A percentile compares a stretch with the other conserved stretches of the same genome.
phyloP scores from a whole-genome alignment of 176 grass and related monocot genomes.

The Juncus inflexus region DNA sequence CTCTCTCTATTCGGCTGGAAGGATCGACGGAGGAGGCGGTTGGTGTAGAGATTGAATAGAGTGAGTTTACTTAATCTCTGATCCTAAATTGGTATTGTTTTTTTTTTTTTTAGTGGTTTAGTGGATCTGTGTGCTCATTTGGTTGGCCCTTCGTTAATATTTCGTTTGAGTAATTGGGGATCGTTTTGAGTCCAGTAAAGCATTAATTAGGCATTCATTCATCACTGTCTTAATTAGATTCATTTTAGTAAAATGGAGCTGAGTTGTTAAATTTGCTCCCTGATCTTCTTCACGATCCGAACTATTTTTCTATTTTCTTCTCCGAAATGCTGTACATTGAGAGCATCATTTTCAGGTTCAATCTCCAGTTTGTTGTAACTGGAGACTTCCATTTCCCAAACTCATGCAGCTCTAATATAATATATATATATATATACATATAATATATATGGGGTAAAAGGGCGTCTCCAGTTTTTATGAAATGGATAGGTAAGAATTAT shows the following conservation, averaged over 20 bases:
- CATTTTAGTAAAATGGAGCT: background rate
- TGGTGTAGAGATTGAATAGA: background rate
- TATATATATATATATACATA: too few species aligned
- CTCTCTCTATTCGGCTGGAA: background rate
- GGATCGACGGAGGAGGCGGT: background rate
- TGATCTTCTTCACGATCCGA: too few species aligned
- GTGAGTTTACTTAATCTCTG: conserved; percentile 13
- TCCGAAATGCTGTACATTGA: background rate
- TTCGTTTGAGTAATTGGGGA: background rate
- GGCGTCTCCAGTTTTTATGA: too few species aligned
- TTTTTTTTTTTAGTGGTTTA: background rate
- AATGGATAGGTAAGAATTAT: too few species aligned
- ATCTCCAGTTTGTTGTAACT: background rate
- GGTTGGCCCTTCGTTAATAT: too few species aligned
- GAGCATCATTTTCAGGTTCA: conserved; percentile 1
- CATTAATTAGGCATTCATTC: conserved; percentile 11
- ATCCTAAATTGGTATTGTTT: conserved; percentile 5
- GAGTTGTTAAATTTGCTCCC: too few species aligned
- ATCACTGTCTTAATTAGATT: conserved; percentile 16
- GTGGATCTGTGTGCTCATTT: too few species aligned
- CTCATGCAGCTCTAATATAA: too few species aligned
- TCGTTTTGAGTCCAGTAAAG: background rate
- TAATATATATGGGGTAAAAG: too few species aligned
- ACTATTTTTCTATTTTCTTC: background rate
- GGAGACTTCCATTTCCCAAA: background rate